Conservation (phyloP, 306 rosid genomes). For the Boehmeria nivea region DNA sequence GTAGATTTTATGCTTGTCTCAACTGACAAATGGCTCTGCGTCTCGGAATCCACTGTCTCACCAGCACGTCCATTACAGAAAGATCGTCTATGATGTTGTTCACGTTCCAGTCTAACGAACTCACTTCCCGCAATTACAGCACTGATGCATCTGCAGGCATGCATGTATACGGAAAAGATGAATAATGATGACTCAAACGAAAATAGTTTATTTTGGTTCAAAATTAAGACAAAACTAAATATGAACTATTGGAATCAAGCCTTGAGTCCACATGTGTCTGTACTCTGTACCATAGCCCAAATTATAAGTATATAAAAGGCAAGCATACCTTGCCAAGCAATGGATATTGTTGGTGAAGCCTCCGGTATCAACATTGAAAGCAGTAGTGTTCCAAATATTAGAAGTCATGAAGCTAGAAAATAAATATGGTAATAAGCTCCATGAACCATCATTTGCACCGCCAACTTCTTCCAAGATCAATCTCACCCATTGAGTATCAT, state of each 20-base stretch:
- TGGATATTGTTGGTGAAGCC: slow-evolving; percentile 92
- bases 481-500: slow-evolving; percentile 89
- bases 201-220: slow-evolving; percentile 6
- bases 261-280: too few relatives aligned
- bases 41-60: slow-evolving; percentile 55
- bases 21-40: slow-evolving; percentile 53
- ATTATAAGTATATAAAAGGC: slow-evolving; percentile 9
- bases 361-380: slow-evolving; percentile 90
- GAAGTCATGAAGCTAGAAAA: slow-evolving; percentile 95
- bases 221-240: too few relatives aligned
- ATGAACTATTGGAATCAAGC: too few relatives aligned
- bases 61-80: slow-evolving; percentile 61
- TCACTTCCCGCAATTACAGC: slow-evolving; percentile 94
- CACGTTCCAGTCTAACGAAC: slow-evolving; percentile 84
- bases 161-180: slow-evolving; percentile 6
- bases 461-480: slow-evolving; percentile 89
- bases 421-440: slow-evolving; percentile 91
- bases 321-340: slow-evolving; percentile 84
- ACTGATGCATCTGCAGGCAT: slow-evolving; percentile 73
- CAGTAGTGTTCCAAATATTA: slow-evolving; percentile 80
- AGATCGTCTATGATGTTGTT: slow-evolving; percentile 59
- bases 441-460: slow-evolving; percentile 93
- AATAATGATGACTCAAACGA: not conserved
- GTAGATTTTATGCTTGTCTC: slow-evolving; percentile 85
- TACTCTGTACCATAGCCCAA: not conserved